Evolutionary conservation across 768 basidiomycete species (phyloP), one percentile per base, ranked within the genome.

Genomic region (Hypsizygus marmoreus): DNA sequence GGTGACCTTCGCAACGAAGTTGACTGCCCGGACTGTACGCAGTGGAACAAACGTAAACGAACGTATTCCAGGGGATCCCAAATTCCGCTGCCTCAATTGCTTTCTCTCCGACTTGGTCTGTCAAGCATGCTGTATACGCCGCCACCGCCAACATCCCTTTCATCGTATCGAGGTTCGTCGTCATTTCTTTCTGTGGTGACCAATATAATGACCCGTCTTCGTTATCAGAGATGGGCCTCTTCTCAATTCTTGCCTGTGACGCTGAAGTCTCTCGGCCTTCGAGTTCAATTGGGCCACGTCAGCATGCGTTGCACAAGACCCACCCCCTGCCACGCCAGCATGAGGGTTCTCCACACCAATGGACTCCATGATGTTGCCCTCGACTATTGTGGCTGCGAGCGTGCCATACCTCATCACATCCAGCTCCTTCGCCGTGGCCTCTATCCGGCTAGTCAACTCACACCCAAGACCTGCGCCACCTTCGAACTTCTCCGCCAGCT

Each of bases 401-500:
- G 19, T 3, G 26, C 6, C 12, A 11, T 31, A 22, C 28, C 38
- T 1, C 30, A 6, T 10, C 24, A 40, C 23, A 29, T 54, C 14
- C 62, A 64, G 32, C 45, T 64, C 1, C 51, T 64, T 29, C 47
- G 54, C 16, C 13, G 26, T 6, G 40, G 50, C 4, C 40, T 57
- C 1, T 63, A 40, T 23, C 62, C 62, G 7, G 50, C 59, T 2
- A 59, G 59, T 1, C 40, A 47, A 2, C 35, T 12, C 0, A 34
- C 50, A 1, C 57, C 56, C 4, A 57, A 51, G 40, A 57, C 59
- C 4, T 57, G 55, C 7, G 54, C 59, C 8, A 68, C 68, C 0
- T 59, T 67, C 20, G 33, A 30, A 1, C 43, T 56, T 3, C 57
- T 71, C 4, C 49, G 64, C 24, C 20, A 19, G 0, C 65, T 63